Evolutionary conservation across 148 eudicot genomes (phyloP).

Genomic region (Camellia sinensis): DNA sequence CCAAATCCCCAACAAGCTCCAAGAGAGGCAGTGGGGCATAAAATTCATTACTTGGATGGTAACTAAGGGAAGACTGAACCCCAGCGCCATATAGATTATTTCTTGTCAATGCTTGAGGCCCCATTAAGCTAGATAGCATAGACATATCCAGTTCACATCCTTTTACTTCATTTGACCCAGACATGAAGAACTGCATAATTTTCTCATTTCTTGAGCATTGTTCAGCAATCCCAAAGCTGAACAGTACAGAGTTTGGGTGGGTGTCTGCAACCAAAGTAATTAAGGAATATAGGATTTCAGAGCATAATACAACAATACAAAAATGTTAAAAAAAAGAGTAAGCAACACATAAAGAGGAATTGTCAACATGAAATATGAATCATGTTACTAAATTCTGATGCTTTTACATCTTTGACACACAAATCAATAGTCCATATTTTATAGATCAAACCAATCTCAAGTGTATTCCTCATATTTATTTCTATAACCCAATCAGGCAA

Average conservation of each 20-base stretch:
- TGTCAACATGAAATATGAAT: not conserved
- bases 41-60: conserved; percentile 34
- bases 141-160: conserved; percentile 41
- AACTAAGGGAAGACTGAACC: conserved; percentile 30
- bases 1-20: conserved; percentile 32
- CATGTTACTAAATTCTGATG: not conserved
- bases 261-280: conserved; percentile 41
- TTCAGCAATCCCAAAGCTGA: conserved; percentile 52
- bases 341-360: not conserved
- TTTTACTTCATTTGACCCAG: conserved; percentile 39
- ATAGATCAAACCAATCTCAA: not conserved
- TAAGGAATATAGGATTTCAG: conserved; percentile 4
- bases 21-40: conserved; percentile 30
- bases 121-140: conserved; percentile 38
- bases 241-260: conserved; percentile 29
- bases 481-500: not conserved
- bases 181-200: conserved; percentile 43
- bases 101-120: conserved; percentile 29
- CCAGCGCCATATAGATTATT: conserved; percentile 22
- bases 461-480: not conserved
- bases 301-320: not conserved
- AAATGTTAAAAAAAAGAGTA: not conserved
- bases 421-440: not conserved
- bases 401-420: not conserved
- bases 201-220: conserved; percentile 37